These are phyloP conservation scores for Eucalyptus globulus DNA, from an alignment of 345 rosid genomes.

Conservation along the genomic window DNA sequence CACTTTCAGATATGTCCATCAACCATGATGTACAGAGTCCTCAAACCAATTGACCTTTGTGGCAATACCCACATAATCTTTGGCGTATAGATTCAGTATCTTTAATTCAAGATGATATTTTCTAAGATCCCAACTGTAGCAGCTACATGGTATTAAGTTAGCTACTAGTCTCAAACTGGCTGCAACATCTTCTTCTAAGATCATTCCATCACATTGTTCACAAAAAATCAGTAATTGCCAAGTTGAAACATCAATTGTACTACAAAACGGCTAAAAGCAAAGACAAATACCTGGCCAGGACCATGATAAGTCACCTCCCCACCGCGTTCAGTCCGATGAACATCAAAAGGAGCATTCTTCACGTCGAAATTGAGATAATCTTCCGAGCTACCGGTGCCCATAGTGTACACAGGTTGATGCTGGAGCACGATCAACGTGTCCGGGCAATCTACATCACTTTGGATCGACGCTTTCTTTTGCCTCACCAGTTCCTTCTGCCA, in stretches of 20 bases:
- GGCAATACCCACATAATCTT: background rate
- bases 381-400: conserved; percentile 59
- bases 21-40: background rate
- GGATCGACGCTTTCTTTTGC: conserved; percentile 43
- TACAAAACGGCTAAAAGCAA: background rate
- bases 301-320: conserved; percentile 95
- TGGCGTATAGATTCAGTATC: background rate
- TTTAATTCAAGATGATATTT: background rate
- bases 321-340: conserved; percentile 74
- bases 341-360: conserved; percentile 54
- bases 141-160: background rate
- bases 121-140: background rate
- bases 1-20: background rate
- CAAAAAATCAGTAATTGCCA: background rate
- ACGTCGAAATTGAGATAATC: conserved; percentile 47
- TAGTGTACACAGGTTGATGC: conserved; percentile 62
- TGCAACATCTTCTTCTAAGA: background rate
- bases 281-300: conserved; percentile 70
- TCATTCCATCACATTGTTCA: background rate
- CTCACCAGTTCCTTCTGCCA: conserved; percentile 56
- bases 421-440: conserved; percentile 60
- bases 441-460: conserved; percentile 46
- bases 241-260: background rate
- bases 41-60: background rate
- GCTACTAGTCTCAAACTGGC: background rate